phyloP scores from a whole-genome alignment of 202 grass and related monocot species.

The Schoenoplectus tabernaemontani region DNA sequence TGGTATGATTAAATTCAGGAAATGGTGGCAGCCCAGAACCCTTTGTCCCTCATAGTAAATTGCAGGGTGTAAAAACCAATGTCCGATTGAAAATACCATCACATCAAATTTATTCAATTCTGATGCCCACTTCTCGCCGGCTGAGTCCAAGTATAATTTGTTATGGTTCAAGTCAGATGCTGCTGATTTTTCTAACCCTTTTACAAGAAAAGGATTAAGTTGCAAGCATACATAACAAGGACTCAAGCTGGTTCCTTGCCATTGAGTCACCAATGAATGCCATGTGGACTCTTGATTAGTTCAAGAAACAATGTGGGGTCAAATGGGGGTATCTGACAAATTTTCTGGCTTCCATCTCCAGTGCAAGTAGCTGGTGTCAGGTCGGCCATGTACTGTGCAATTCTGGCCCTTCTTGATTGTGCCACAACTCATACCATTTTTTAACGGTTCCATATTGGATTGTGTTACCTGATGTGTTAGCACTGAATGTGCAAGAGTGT shows the following conservation, averaged over 20 bases:
- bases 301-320: slow-evolving; percentile 45
- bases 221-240: slow-evolving; percentile 63
- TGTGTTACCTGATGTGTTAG: neutral
- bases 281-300: slow-evolving; percentile 44
- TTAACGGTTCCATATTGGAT: slow-evolving; percentile 33
- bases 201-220: slow-evolving; percentile 65
- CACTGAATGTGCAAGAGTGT: neutral
- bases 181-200: slow-evolving; percentile 66
- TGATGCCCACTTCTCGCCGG: slow-evolving; percentile 63
- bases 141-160: slow-evolving; percentile 50
- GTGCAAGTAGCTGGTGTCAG: slow-evolving; percentile 45
- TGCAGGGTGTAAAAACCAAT: slow-evolving; percentile 83
- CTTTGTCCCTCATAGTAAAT: slow-evolving; percentile 59
- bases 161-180: slow-evolving; percentile 37
- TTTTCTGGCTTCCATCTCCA: slow-evolving; percentile 68
- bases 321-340: slow-evolving; percentile 48
- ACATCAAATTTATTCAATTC: slow-evolving; percentile 49
- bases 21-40: slow-evolving; percentile 74
- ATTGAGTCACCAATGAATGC: slow-evolving; percentile 83
- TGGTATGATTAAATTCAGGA: slow-evolving; percentile 54
- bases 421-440: slow-evolving; percentile 57
- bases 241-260: slow-evolving; percentile 78
- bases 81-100: slow-evolving; percentile 60
- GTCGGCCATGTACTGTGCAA: slow-evolving; percentile 60
- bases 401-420: slow-evolving; percentile 70